Evolutionary conservation across 805 yeast species (phyloP).

Genomic region (Nakazawaea sp.): DNA sequence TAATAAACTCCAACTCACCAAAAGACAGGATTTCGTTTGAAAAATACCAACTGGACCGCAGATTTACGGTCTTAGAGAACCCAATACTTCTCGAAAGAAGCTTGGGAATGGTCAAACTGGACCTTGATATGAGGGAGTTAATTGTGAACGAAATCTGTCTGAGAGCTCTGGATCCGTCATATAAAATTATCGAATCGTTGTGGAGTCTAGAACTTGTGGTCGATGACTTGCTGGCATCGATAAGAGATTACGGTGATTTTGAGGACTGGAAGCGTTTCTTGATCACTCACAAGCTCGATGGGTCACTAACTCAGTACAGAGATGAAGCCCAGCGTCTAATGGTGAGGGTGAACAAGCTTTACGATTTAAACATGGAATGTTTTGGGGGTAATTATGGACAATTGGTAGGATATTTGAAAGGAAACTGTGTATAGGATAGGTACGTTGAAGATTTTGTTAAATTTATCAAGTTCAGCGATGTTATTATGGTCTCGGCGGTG

Average conservation of each 20-base stretch:
- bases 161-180: background rate
- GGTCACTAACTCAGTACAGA: background rate
- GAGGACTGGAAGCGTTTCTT: background rate
- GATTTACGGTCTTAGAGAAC: conserved; percentile 1
- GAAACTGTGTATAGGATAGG: no score
- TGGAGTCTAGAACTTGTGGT: conserved; percentile 1
- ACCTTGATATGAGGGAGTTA: background rate
- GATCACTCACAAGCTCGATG: background rate
- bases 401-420: conserved; percentile 3
- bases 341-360: background rate
- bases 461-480: no score
- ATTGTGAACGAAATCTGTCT: background rate
- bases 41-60: conserved; percentile 5
- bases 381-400: background rate
- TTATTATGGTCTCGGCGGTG: no score
- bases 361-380: background rate
- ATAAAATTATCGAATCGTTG: conserved; percentile 4
- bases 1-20: conserved; percentile 1
- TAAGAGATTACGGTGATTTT: background rate
- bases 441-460: no score
- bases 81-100: conserved; percentile 1
- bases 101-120: background rate
- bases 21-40: conserved; percentile 1
- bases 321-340: background rate
- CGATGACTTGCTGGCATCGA: background rate